Evolutionary conservation across 441 rosid species (phyloP), one percentile per base, ranked within the genome.

Genomic region (Aquilaria agallochum): DNA sequence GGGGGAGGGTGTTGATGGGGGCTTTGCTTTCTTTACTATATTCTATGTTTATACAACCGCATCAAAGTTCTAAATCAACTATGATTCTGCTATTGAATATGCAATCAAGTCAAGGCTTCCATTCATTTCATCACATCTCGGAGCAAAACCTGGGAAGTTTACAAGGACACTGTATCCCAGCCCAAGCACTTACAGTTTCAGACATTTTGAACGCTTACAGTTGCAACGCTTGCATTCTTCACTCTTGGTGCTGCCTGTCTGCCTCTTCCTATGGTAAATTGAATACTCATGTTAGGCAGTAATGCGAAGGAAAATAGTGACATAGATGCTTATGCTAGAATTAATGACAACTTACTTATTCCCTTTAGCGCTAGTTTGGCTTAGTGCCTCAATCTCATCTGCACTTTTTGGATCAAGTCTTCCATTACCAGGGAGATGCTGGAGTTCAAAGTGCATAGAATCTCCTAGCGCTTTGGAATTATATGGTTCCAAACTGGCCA

Each of bases 161-260:
- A 36, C 42, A 36, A 36, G 42, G 7, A 36, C 42, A 36, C 7
- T 36, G 7, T 8, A 36, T 55, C 33, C 9, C 20, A 50, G 50
- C 13, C n/a, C 51, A 31, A 59, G 56, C 5, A 64, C 84, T 78
- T 77, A 85, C 88, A 80, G 83, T 68, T 78, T 78, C 71, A 85
- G 59, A 71, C 88, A 85, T 61, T 58, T 65, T 59, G 88, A 73
- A 64, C 60, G 78, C 69, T 53, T 74, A 33, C 86, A 78, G 36
- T 68, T 83, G 75, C 86, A 86, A 32, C 72, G 72, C 53, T 71
- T 82, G 72, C 78, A 70, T 12, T 52, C 67, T 3, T 56, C 73
- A 44, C 47, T n/a, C 31, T 69, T 72, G 9, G 9, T 13, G 53
- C 53, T 5, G 45, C 13, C 5, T 63, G 69, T 57, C 34, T 62